Evolutionary conservation across 345 rosid species (phyloP), one percentile per base, ranked within the genome.

Genomic region (Anastatica hierochuntica): DNA sequence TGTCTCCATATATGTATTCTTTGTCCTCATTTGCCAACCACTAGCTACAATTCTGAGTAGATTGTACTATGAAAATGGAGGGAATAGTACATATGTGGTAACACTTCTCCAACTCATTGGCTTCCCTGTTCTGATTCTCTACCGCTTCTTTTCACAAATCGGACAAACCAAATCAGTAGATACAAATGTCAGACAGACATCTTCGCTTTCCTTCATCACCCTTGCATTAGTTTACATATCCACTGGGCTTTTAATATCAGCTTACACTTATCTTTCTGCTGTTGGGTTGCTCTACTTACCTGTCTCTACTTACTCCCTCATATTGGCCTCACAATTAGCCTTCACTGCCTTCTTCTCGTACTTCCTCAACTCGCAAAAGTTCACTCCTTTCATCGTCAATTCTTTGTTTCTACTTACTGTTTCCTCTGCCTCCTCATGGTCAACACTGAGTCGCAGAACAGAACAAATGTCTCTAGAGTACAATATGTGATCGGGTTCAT

Each of bases 341-440:
- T 78, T 83, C 77, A 83, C 71, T 15, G 75, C 79, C 19, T 51
- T 77, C 8, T 78, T 80, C 73, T 78, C 84, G 1, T 76, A 10
- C 48, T 66, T 80, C 72, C 56, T 83, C 8, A 74, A 80, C 53
- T 53, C 71, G 0, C 76, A 75, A 24, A 76, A 71, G 43, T 70
- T 78, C 61, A 72, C 76, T n/a, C 72, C 80, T 43, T 68, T 59
- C 51, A 63, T 66, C 1, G 7, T 68, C 7, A 77, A 74, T 29
- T 74, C 80, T 13, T 21, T 72, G 3, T 54, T 76, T 49, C 80
- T 81, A 43, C 76, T 76, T 50, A 72, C 78, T 1, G 53, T 71
- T 42, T 77, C 88, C 36, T 79, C 88, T 34, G 44, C 65, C 75
- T 76, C 8, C 68, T 81, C 0, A 77, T 63, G 10, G 65, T 67